A percentile compares a stretch with the other conserved stretches of the same genome.
phyloP scores from a whole-genome alignment of 768 basidiomycete genomes.

The Suillus subalutaceus region DNA sequence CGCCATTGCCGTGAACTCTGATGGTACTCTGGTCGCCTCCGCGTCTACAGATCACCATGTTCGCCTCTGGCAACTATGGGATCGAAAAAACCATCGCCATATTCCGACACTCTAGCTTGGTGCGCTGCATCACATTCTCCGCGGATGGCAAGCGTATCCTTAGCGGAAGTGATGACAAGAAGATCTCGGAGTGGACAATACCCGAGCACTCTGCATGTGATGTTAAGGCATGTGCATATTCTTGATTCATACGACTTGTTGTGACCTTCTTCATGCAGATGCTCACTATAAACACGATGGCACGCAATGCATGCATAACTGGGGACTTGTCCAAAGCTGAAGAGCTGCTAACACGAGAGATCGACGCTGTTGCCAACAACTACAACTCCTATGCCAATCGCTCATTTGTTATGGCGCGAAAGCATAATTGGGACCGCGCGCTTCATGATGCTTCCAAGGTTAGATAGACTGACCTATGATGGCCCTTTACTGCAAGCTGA shows the following conservation, averaged over 20 bases:
- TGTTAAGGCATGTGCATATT: neutral
- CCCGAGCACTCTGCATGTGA: neutral
- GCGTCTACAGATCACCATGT: neutral
- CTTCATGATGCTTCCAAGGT: slow-evolving; percentile 3
- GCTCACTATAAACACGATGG: neutral
- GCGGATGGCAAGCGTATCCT: neutral
- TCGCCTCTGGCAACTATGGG: slow-evolving; percentile 1
- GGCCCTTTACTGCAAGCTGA: neutral
- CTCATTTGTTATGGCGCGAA: slow-evolving; percentile 4
- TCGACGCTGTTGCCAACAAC: neutral
- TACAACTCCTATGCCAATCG: neutral
- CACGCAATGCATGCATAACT: slow-evolving; percentile 3
- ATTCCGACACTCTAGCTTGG: neutral
- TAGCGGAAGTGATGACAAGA: neutral
- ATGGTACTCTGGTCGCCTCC: slow-evolving; percentile 3
- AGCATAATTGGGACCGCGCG: neutral
- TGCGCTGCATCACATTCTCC: neutral
- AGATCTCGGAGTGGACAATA: neutral
- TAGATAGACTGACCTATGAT: neutral
- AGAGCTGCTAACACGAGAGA: slow-evolving; percentile 1
- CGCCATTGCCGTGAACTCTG: neutral
- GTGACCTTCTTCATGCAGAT: neutral
- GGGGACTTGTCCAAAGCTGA: neutral
- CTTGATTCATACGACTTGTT: neutral
- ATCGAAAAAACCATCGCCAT: slow-evolving; percentile 2